Conservation (phyloP, 768 basidiomycete genomes). For the Dictyophora rubrovolvata region DNA sequence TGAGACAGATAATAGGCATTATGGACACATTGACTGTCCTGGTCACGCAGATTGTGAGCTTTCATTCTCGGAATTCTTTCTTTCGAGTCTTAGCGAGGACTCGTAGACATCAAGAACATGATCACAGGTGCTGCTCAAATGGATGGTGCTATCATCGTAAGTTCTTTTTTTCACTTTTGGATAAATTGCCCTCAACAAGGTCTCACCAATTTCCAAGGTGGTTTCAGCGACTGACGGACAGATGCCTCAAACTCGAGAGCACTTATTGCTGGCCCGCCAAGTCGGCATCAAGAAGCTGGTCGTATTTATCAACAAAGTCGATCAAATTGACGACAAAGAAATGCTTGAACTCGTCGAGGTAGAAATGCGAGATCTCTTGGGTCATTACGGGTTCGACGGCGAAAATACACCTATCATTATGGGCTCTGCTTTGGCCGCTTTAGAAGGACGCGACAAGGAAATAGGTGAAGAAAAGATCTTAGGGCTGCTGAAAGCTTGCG, state of each 20-base stretch:
- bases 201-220: constrained; percentile 22
- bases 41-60: constrained; percentile 86
- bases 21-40: constrained; percentile 97
- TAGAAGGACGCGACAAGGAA: constrained; percentile 75
- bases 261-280: constrained; percentile 93
- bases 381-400: constrained; percentile 90
- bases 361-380: constrained; percentile 97
- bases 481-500: constrained; percentile 79
- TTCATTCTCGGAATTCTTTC: background rate
- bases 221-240: constrained; percentile 98
- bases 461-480: constrained; percentile 73
- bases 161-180: background rate
- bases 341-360: constrained; percentile 99
- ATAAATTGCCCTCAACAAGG: no score
- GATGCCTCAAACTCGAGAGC: constrained; percentile 99
- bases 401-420: constrained; percentile 97
- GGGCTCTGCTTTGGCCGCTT: constrained; percentile 92
- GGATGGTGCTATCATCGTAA: constrained; percentile 83
- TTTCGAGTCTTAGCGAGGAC: constrained; percentile 9
- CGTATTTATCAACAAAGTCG: constrained; percentile 99
- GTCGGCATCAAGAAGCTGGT: constrained; percentile 96
- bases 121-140: constrained; percentile 98
- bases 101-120: constrained; percentile 90
- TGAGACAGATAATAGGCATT: constrained; percentile 82
- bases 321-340: constrained; percentile 91